Conservation (phyloP, 164 flowering plant species). For the Piper betle region DNA sequence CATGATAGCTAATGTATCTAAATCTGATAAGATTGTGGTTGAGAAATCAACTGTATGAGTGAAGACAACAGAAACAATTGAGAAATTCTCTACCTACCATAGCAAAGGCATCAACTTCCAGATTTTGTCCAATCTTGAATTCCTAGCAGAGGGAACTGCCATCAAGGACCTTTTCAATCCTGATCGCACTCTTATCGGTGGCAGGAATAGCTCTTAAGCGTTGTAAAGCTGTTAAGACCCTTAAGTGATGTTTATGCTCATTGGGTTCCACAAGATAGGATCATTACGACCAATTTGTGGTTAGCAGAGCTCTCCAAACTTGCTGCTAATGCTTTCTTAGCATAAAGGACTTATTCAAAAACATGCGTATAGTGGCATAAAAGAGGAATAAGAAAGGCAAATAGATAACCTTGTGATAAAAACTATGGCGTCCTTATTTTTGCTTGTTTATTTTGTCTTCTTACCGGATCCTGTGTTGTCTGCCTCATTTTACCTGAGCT, state of each 20-base stretch:
- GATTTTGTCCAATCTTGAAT: conserved; percentile 82
- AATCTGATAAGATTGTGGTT: conserved; percentile 76
- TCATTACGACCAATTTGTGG: conserved; percentile 77
- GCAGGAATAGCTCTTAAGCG: conserved; percentile 83
- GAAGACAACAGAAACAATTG: conserved; percentile 86
- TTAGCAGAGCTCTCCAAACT: conserved; percentile 92
- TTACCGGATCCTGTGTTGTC: no score
- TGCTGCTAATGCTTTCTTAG: conserved; percentile 89
- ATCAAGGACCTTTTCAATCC: conserved; percentile 65
- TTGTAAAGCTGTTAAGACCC: conserved; percentile 50
- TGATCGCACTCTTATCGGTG: conserved; percentile 83
- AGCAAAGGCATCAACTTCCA: conserved; percentile 75
- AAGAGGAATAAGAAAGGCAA: neutral
- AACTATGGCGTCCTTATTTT: no score
- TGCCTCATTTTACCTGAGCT: no score
- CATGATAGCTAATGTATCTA: conserved; percentile 86
- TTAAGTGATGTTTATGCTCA: conserved; percentile 69
- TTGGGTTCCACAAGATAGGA: conserved; percentile 77
- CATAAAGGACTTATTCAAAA: conserved; percentile 62
- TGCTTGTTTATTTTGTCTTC: no score
- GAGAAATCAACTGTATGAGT: conserved; percentile 91
- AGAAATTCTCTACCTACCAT: conserved; percentile 74
- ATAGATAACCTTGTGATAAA: neutral
- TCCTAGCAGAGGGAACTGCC: conserved; percentile 90
- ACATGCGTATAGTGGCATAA: conserved; percentile 35